phyloP scores from a whole-genome alignment of 2,329 filamentous ascomycete species.

The Pseudogymnoascus sp. region DNA sequence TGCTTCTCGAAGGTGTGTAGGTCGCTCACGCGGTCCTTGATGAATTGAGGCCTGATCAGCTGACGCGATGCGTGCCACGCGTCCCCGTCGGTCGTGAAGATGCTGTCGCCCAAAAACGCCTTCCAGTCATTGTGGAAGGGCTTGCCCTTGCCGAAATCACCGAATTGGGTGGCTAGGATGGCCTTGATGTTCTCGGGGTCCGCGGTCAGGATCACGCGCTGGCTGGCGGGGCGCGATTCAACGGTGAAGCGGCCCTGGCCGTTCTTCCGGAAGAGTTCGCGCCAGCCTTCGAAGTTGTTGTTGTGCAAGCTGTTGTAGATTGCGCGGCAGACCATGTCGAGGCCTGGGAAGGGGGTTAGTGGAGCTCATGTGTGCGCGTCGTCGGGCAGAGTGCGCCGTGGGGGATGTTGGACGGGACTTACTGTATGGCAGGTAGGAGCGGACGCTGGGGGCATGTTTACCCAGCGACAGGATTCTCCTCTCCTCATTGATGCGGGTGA shows the following conservation, averaged over 20 bases:
- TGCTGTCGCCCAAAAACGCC: slow-evolving; percentile 66
- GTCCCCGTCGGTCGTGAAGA: slow-evolving; percentile 72
- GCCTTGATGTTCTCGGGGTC: slow-evolving; percentile 90
- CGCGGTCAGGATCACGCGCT: slow-evolving; percentile 63
- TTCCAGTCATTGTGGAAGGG: slow-evolving; percentile 68
- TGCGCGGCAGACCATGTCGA: slow-evolving; percentile 56
- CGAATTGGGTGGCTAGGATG: slow-evolving; percentile 78
- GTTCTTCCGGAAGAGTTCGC: slow-evolving; percentile 36
- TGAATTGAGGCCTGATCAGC: slow-evolving; percentile 77
- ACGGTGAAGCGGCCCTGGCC: slow-evolving; percentile 42
- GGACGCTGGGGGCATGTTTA: slow-evolving; percentile 32
- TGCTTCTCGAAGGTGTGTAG: slow-evolving; percentile 74
- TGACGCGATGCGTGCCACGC: slow-evolving; percentile 75
- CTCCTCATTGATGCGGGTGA: slow-evolving; percentile 33
- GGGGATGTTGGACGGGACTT: slow-evolving; percentile 15
- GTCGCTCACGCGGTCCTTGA: slow-evolving; percentile 75
- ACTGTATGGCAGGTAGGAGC: slow-evolving; percentile 39
- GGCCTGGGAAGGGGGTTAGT: slow-evolving; percentile 34
- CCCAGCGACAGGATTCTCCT: slow-evolving; percentile 39
- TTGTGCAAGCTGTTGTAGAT: slow-evolving; percentile 44
- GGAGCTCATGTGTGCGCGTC: neutral
- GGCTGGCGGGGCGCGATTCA: slow-evolving; percentile 47
- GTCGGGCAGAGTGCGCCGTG: neutral
- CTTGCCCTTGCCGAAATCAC: slow-evolving; percentile 74
- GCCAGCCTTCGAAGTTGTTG: slow-evolving; percentile 55